Percentiles rank a stretch among this genome's conserved stretches.
Conservation (phyloP, 2,329 filamentous ascomycete species). For the Scopulariopsis brevicaulis region DNA sequence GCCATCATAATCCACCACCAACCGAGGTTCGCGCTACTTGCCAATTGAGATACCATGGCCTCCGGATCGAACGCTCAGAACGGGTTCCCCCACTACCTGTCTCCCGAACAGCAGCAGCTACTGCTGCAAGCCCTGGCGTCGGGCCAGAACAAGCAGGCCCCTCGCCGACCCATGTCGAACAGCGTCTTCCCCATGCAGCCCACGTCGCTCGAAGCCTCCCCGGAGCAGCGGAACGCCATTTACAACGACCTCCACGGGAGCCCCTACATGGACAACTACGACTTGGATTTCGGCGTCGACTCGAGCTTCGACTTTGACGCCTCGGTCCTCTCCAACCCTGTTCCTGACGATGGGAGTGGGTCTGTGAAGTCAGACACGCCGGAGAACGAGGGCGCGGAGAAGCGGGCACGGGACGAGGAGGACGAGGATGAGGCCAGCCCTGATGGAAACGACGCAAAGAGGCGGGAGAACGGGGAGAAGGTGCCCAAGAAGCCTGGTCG, state of each 20-base stretch:
- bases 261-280: conserved; percentile 68
- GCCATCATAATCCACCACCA: neutral
- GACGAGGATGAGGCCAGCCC: conserved; percentile 42
- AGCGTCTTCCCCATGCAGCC: conserved; percentile 33
- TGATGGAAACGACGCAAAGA: conserved; percentile 44
- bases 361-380: conserved; percentile 44
- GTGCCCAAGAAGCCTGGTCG: conserved; percentile 89
- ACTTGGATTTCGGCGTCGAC: conserved; percentile 65
- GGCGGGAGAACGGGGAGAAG: conserved; percentile 75
- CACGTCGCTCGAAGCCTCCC: conserved; percentile 36
- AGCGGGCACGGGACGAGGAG: conserved; percentile 62
- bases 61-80: conserved; percentile 28
- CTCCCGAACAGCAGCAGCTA: conserved; percentile 65
- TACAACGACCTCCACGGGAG: conserved; percentile 52
- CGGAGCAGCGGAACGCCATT: conserved; percentile 15
- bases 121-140: conserved; percentile 67
- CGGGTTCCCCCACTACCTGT: conserved; percentile 53
- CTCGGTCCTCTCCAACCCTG: conserved; percentile 25
- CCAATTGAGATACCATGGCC: conserved; percentile 26
- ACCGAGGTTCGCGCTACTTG: neutral
- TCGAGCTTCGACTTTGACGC: conserved; percentile 66
- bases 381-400: conserved; percentile 46
- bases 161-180: conserved; percentile 21
- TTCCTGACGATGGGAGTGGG: conserved; percentile 61
- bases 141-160: conserved; percentile 35